A percentile compares a stretch with the other conserved stretches of the same genome.
Evolutionary conservation across 371 early-diverging fungal genomes (phyloP).

Genomic region (Smittium mucronatum): DNA sequence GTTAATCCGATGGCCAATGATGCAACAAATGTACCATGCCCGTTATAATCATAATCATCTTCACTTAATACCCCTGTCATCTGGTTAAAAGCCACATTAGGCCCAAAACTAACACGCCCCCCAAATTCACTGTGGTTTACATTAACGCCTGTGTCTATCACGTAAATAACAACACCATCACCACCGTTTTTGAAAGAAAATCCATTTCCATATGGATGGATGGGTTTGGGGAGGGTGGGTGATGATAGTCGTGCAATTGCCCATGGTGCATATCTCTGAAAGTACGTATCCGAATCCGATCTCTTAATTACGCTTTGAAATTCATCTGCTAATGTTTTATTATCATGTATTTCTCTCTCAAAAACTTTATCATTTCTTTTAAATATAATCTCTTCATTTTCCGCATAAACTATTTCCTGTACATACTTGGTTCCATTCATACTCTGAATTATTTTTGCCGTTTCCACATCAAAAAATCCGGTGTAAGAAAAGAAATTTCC

Average conservation of each 20-base stretch:
- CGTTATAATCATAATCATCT: conserved; percentile 24
- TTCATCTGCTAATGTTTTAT: not conserved
- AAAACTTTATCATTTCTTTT: not conserved
- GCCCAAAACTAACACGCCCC: conserved; percentile 79
- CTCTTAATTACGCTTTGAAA: not conserved
- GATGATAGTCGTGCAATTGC: conserved; percentile 78
- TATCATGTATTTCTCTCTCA: not conserved
- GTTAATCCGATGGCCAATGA: conserved; percentile 4
- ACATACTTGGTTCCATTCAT: not conserved
- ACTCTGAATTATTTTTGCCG: not conserved
- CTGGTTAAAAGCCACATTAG: conserved; percentile 41
- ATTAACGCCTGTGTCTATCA: conserved; percentile 87
- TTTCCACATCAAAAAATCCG: not conserved
- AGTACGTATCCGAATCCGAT: not conserved
- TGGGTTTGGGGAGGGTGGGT: conserved; percentile 33
- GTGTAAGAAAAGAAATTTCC: not conserved
- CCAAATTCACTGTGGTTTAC: conserved; percentile 72
- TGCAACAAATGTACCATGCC: conserved; percentile 14
- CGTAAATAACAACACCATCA: conserved; percentile 68
- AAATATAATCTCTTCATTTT: not conserved
- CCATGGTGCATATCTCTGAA: conserved; percentile 73
- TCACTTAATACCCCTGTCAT: conserved; percentile 13
- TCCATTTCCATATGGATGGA: conserved; percentile 35
- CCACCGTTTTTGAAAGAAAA: conserved; percentile 72
- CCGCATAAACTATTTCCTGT: not conserved